A percentile compares a stretch with the other conserved stretches of the same genome.
Evolutionary conservation across 805 yeast genomes (phyloP).

Genomic region (Monosporozyma solicola): DNA sequence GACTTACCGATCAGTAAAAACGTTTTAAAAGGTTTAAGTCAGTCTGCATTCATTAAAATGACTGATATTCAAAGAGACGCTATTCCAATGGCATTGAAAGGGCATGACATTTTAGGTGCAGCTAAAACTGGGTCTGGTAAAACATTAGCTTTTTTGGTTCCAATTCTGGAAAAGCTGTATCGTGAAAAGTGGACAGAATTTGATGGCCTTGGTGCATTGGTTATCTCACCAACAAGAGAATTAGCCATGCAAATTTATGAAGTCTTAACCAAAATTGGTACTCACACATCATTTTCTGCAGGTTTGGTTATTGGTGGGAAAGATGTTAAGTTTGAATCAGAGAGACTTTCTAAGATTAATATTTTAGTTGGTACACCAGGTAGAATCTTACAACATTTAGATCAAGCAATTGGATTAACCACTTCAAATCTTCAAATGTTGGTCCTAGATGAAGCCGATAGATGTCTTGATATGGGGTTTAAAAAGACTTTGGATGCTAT

Average conservation of each 20-base stretch:
- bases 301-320: constrained; percentile 93
- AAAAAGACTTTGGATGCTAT: constrained; percentile 74
- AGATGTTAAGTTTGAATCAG: constrained; percentile 72
- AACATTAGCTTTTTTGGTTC: constrained; percentile 78
- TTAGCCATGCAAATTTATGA: constrained; percentile 86
- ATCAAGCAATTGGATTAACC: constrained; percentile 77
- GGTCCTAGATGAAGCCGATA: constrained; percentile 85
- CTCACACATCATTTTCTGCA: constrained; percentile 66
- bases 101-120: constrained; percentile 74
- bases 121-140: constrained; percentile 85
- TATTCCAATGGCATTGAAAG: constrained; percentile 67
- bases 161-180: constrained; percentile 62
- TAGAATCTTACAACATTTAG: constrained; percentile 79
- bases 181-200: constrained; percentile 66
- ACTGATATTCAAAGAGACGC: constrained; percentile 83
- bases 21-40: constrained; percentile 64
- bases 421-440: constrained; percentile 65
- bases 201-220: constrained; percentile 84
- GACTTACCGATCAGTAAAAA: constrained; percentile 68
- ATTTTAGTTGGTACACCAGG: constrained; percentile 91
- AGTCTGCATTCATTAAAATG: constrained; percentile 66
- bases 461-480: constrained; percentile 92
- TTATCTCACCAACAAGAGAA: constrained; percentile 89
- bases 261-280: constrained; percentile 75
- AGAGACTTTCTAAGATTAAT: constrained; percentile 69